Base-by-base conservation (phyloP, 2,329 filamentous ascomycete genomes). In the Reticulascus tulasneorum region DNA sequence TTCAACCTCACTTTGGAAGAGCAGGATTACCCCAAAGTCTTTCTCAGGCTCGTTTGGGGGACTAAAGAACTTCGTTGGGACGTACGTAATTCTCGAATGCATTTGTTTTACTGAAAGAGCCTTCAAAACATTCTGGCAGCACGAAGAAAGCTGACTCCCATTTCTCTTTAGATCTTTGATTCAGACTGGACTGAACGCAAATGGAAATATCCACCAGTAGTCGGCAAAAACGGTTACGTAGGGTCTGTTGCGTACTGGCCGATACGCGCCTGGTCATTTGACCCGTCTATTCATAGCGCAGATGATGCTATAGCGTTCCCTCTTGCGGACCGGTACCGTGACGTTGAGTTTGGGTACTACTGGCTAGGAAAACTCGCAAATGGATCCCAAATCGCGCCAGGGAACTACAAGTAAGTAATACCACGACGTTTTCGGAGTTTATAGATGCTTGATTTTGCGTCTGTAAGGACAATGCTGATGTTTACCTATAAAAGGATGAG, bases 1-100 rank as follows among this genome's bases (percentile, higher is more conserved):
- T 65, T 83, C 20, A 82, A 80, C 46, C 81, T 79, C 1, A 77
- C 71, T 29, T 53, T 83, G 35, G 82, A 76, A 7, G 19, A 29
- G 2, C 44, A 49, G 15, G 47, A 48, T 18, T 48, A 43, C 12
- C 46, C 47, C 1, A 48, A 44, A 22, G 33, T 49, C 9, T 32
- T 35, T 15, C 29, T 36, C 16, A 44, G 33, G 12, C 33, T 46
- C n/a, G 38, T 42, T 13, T 52, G 42, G 35, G 50, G 49, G 18
- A 42, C 47, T 0, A 29, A 39, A 2, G 40, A 53, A 16, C 22
- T 52, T 23, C 40, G 48, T 4, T 51, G 44, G 40, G 48, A 52
- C 28, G 39, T 42, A 39, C 3, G 35, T 18, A 4, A 4, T 55
- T n/a, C n/a, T n/a, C n/a, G n/a, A n/a, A n/a, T 18, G 11, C 2